A percentile compares a stretch with the other conserved stretches of the same genome.
Evolutionary conservation across 2,329 filamentous ascomycete genomes (phyloP).

Genomic region (Lachnellula suecica): DNA sequence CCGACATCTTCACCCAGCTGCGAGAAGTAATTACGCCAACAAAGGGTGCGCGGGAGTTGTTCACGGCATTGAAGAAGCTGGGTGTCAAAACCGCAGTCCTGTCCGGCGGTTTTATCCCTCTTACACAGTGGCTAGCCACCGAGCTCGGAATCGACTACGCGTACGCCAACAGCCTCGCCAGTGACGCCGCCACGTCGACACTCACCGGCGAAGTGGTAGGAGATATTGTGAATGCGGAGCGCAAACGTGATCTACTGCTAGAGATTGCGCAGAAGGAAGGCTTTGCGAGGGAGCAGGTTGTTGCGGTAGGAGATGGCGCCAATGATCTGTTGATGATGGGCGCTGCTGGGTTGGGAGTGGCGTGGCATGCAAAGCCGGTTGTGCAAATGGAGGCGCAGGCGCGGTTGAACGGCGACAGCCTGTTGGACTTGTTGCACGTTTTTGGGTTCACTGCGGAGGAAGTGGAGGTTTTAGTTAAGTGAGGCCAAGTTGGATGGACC

Average conservation of each 20-base stretch:
- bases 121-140: conserved; percentile 82
- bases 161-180: conserved; percentile 79
- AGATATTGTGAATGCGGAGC: conserved; percentile 72
- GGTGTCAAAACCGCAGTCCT: conserved; percentile 88
- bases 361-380: conserved; percentile 80
- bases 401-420: conserved; percentile 67
- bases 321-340: conserved; percentile 82
- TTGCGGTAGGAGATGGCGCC: conserved; percentile 79
- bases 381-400: conserved; percentile 77
- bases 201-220: conserved; percentile 74
- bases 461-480: conserved; percentile 44
- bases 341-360: conserved; percentile 73
- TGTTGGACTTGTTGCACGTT: conserved; percentile 72
- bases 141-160: conserved; percentile 85
- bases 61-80: conserved; percentile 71
- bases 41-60: conserved; percentile 72
- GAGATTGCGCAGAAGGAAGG: conserved; percentile 69
- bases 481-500: background rate
- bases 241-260: conserved; percentile 69
- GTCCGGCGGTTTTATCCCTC: conserved; percentile 86
- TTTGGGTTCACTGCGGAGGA: conserved; percentile 72
- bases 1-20: conserved; percentile 75
- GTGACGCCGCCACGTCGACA: conserved; percentile 51
- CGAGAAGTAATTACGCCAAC: conserved; percentile 77
- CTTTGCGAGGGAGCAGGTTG: conserved; percentile 62